These are phyloP conservation scores for Trypanosoma melophagium DNA, from an alignment of 208 protist genomes.

Conservation along the genomic window DNA sequence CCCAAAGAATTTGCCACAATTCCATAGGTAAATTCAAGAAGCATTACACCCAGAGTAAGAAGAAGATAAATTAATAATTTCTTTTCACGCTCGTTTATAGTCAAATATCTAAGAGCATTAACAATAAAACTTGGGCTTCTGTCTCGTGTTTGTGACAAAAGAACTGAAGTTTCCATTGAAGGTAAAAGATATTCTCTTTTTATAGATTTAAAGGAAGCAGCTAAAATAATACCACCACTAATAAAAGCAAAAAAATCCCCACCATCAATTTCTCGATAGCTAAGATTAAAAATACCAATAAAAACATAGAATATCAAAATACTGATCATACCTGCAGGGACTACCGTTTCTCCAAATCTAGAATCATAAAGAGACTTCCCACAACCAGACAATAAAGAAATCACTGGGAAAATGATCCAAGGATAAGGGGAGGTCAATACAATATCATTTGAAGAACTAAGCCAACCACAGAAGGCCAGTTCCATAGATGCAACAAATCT, in stretches of 20 bases:
- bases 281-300: constrained; percentile 1
- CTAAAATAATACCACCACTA: constrained; percentile 13
- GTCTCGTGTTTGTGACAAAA: not conserved
- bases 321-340: not conserved
- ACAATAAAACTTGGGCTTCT: constrained; percentile 16
- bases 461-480: constrained; percentile 11
- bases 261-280: not conserved
- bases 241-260: not conserved
- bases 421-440: not conserved
- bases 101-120: constrained; percentile 14
- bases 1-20: constrained; percentile 77
- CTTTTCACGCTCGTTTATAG: constrained; percentile 38
- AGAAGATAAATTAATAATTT: constrained; percentile 71
- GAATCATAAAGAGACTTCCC: constrained; percentile 18
- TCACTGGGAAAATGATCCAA: constrained; percentile 20
- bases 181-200: not conserved
- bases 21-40: constrained; percentile 86
- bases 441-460: not conserved
- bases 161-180: constrained; percentile 3
- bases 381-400: constrained; percentile 13
- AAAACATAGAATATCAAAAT: constrained; percentile 1
- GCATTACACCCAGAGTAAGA: constrained; percentile 72
- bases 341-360: not conserved
- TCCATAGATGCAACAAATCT: constrained; percentile 9
- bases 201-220: constrained; percentile 4